Evolutionary conservation across 2,329 filamentous ascomycete genomes (phyloP), one percentile per base, ranked within the genome.

Genomic region (Colletotrichum sp.): DNA sequence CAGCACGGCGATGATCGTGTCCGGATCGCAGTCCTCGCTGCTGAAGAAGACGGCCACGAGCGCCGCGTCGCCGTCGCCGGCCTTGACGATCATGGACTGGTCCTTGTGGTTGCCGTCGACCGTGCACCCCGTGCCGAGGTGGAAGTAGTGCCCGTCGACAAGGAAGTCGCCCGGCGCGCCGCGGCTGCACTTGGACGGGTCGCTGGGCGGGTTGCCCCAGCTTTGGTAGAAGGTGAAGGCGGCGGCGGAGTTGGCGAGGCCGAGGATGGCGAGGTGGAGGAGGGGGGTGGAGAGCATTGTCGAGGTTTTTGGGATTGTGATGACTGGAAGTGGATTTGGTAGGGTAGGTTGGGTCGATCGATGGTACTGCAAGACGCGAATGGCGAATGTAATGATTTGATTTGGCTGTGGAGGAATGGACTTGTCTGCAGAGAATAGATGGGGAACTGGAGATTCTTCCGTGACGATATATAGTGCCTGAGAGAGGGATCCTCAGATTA

Each of bases 351-450:
- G 3, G 8, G 36, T 39, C n/a, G n/a, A n/a, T n/a, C n/a, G n/a
- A n/a, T n/a, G n/a, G 8, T 44, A 44, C 7, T 44, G 5, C 4
- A n/a, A 44, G 7, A 44, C 5, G 16, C 0, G 16, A 44, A n/a
- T 18, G 2, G 5, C 36, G 8, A 16, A 44, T 9, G 5, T 2
- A 3, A n/a, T n/a, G 36, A 44, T 5, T n/a, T 5, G 8, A 18
- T 44, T 5, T 0, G 4, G 3, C 4, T n/a, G 16, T 10, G 36
- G 16, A 18, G 5, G 5, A 18, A 44, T 1, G 2, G 8, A 8
- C 7, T 18, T 44, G 36, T 3, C 36, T 18, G 36, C 36, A 44
- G 36, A 0, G 16, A n/a, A n/a, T 2, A 44, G 16, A 44, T 18
- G 0, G 36, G 16, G 5, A 44, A 26, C 26, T n/a, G 16, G 39